A percentile compares a stretch with the other conserved stretches of the same genome.
These are phyloP conservation scores for Aquilaria agallochum DNA, from an alignment of 441 rosid genomes.

Conservation along the genomic window DNA sequence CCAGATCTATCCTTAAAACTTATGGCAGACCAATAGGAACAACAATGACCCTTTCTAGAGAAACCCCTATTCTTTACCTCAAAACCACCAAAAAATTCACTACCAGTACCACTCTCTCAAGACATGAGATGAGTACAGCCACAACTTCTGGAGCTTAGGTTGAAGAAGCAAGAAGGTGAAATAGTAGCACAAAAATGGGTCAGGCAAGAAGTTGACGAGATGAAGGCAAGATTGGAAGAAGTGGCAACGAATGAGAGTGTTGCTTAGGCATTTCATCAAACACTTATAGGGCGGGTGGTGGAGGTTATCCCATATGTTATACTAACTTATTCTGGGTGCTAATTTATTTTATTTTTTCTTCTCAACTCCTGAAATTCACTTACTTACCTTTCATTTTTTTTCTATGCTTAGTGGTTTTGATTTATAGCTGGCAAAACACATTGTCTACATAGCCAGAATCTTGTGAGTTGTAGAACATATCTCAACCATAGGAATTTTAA, in stretches of 20 bases:
- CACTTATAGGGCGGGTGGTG: slow-evolving; percentile 20
- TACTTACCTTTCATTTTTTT: no score
- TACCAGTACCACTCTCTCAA: slow-evolving; percentile 12
- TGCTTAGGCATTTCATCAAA: slow-evolving; percentile 84
- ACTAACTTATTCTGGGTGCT: no score
- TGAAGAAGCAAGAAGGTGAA: slow-evolving; percentile 17
- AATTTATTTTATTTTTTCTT: no score
- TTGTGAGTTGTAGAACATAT: no score
- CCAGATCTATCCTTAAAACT: slow-evolving; percentile 1
- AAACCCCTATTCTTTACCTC: slow-evolving; percentile 28
- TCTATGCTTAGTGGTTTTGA: no score
- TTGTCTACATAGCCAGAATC: no score
- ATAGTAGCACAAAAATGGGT: slow-evolving; percentile 25
- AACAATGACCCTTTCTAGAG: slow-evolving; percentile 27
- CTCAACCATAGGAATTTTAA: no score
- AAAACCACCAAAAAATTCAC: slow-evolving; percentile 25
- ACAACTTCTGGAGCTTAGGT: slow-evolving; percentile 10
- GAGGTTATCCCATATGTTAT: neutral
- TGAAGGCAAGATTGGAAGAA: slow-evolving; percentile 19
- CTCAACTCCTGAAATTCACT: no score
- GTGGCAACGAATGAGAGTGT: slow-evolving; percentile 51
- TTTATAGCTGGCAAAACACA: no score
- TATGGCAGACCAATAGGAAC: slow-evolving; percentile 31
- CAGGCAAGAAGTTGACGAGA: slow-evolving; percentile 18
- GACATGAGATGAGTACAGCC: neutral